Evolutionary conservation across 371 early-diverging fungal genomes (phyloP).

Genomic region (Coemansia linderi): DNA sequence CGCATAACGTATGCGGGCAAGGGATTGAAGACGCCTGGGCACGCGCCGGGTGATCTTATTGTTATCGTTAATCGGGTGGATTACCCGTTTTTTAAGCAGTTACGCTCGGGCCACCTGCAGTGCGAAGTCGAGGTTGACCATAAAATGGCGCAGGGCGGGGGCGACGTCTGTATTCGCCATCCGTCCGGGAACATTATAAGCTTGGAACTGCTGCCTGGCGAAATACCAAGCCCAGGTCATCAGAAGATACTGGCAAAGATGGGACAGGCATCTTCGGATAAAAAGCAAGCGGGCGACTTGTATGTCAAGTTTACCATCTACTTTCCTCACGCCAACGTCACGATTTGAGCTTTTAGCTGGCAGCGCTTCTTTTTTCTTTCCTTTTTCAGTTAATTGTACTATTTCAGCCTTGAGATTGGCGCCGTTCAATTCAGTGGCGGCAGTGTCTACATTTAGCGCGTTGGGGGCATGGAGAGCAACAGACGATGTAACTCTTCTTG

Average conservation of each 20-base stretch:
- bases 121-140: slow-evolving; percentile 25
- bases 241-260: slow-evolving; percentile 13
- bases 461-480: too few species aligned
- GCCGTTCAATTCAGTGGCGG: too few species aligned
- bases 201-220: slow-evolving; percentile 16
- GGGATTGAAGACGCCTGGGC: neutral
- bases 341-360: slow-evolving; percentile 11
- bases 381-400: neutral
- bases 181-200: slow-evolving; percentile 19
- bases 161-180: slow-evolving; percentile 18
- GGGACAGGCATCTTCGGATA: slow-evolving; percentile 9
- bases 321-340: slow-evolving; percentile 17
- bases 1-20: slow-evolving; percentile 21
- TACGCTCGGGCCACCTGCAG: neutral
- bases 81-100: slow-evolving; percentile 21
- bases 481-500: too few species aligned
- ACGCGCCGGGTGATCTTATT: slow-evolving; percentile 23
- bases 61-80: slow-evolving; percentile 25
- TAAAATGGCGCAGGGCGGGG: slow-evolving; percentile 19
- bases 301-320: slow-evolving; percentile 14
- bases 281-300: slow-evolving; percentile 14
- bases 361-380: neutral
- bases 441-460: too few species aligned
- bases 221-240: slow-evolving; percentile 9
- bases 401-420: neutral